These are phyloP conservation scores for Diplodia scrobiculata DNA, from an alignment of 2,329 filamentous ascomycete genomes.

Conservation along the genomic window DNA sequence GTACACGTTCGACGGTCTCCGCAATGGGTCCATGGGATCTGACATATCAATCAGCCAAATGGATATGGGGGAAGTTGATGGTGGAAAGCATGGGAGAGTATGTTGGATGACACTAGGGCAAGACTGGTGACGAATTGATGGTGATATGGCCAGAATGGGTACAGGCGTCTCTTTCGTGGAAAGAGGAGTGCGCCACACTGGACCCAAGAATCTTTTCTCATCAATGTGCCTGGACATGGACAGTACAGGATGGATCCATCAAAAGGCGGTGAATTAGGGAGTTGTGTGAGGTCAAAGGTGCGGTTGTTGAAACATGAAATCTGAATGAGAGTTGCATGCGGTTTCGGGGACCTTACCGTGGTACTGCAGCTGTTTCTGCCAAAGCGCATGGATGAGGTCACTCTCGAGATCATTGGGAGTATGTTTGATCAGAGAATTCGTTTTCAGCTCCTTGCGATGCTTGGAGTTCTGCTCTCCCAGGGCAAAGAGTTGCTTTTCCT, in stretches of 20 bases:
- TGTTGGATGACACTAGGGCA: too few species aligned
- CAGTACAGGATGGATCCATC: neutral
- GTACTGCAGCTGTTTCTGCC: conserved; percentile 68
- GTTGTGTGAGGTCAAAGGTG: neutral
- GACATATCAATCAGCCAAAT: neutral
- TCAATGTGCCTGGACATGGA: neutral
- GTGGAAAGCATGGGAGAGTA: neutral
- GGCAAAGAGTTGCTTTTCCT: conserved; percentile 65
- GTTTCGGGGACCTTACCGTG: conserved; percentile 48
- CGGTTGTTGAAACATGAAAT: neutral
- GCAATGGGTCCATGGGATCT: conserved; percentile 59
- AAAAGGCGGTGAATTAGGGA: neutral
- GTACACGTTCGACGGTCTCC: conserved; percentile 60
- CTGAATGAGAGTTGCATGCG: neutral
- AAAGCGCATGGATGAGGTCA: conserved; percentile 71
- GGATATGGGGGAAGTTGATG: neutral
- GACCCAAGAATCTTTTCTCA: neutral
- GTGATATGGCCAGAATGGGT: neutral
- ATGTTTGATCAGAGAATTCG: conserved; percentile 63
- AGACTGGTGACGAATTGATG: too few species aligned
- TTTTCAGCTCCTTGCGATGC: conserved; percentile 65
- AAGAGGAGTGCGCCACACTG: too few species aligned
- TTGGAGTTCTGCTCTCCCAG: conserved; percentile 67
- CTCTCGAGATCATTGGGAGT: conserved; percentile 72
- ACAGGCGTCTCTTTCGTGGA: neutral